phyloP scores from a whole-genome alignment of 179 eudicot species.

The Sideroxylon spinosum region DNA sequence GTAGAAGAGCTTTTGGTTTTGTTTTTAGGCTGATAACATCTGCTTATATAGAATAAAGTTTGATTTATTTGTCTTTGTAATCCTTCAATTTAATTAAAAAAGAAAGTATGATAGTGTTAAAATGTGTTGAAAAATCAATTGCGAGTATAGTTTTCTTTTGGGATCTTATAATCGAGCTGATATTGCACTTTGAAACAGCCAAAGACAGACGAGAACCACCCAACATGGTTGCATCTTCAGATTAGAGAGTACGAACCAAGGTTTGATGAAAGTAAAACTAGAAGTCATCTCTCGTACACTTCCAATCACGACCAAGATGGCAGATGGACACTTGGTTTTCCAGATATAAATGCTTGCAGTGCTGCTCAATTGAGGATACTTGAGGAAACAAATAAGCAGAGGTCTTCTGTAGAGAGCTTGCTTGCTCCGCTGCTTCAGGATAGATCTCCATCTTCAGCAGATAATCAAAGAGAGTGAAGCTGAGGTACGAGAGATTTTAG shows the following conservation, averaged over 20 bases:
- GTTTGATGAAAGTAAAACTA: background rate
- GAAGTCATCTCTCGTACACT: conserved; percentile 12
- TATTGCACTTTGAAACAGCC: conserved; percentile 32
- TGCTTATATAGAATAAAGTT: too few species aligned
- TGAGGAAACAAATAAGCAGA: conserved; percentile 31
- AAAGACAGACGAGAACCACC: conserved; percentile 33
- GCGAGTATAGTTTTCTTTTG: background rate
- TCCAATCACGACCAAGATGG: conserved; percentile 27
- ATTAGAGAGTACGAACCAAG: conserved; percentile 8
- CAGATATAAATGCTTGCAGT: conserved; percentile 38
- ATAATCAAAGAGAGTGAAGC: conserved; percentile 27
- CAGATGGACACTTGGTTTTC: conserved; percentile 53
- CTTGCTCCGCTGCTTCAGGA: conserved; percentile 15
- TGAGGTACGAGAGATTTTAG: background rate
- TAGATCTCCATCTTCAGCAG: background rate
- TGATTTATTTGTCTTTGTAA: background rate
- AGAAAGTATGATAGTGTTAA: background rate
- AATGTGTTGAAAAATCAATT: background rate
- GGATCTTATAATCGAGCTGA: conserved; percentile 6
- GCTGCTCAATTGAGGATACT: conserved; percentile 13
- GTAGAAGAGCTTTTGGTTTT: background rate
- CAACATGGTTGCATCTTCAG: conserved; percentile 47
- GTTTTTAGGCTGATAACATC: background rate
- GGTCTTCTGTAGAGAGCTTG: conserved; percentile 38
- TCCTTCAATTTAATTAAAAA: background rate